phyloP scores from a whole-genome alignment of 2,329 filamentous ascomycete species.

The Fusarium lateritium region DNA sequence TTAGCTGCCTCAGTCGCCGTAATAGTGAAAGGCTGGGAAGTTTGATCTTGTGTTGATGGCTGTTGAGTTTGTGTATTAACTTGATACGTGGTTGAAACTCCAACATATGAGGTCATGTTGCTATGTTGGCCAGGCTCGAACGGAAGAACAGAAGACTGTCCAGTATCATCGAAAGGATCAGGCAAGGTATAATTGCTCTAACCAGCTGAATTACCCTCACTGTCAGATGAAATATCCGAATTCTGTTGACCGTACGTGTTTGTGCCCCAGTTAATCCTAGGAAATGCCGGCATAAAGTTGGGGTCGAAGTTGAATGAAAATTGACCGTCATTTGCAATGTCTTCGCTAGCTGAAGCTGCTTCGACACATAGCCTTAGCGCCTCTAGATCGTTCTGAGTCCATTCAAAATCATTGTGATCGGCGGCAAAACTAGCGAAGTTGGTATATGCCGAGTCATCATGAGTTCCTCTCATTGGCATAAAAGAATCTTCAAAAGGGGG shows the following conservation, averaged over 20 bases:
- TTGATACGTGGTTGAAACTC: too few relatives aligned
- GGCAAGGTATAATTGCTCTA: conserved; percentile 5
- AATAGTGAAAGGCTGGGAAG: not conserved
- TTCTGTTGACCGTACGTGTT: not conserved
- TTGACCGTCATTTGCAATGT: not conserved
- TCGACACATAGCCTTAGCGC: not conserved
- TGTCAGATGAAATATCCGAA: not conserved
- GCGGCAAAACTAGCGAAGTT: not conserved
- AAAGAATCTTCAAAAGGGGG: not conserved
- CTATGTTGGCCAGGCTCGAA: not conserved
- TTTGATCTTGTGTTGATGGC: too few relatives aligned
- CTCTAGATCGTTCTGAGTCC: not conserved
- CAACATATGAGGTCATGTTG: not conserved
- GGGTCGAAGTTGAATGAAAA: too few relatives aligned
- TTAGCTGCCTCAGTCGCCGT: not conserved
- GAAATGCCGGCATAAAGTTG: not conserved
- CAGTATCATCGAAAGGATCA: not conserved
- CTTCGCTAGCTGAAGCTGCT: not conserved
- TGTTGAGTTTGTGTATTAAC: not conserved
- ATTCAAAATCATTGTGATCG: not conserved
- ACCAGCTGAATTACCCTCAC: not conserved
- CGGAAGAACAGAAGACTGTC: not conserved
- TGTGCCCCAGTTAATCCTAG: not conserved
- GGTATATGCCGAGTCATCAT: not conserved
- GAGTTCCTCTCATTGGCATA: not conserved